A percentile compares a stretch with the other conserved stretches of the same genome.
phyloP scores from a whole-genome alignment of 257 asterid species.

The Lavandula angustifolia region DNA sequence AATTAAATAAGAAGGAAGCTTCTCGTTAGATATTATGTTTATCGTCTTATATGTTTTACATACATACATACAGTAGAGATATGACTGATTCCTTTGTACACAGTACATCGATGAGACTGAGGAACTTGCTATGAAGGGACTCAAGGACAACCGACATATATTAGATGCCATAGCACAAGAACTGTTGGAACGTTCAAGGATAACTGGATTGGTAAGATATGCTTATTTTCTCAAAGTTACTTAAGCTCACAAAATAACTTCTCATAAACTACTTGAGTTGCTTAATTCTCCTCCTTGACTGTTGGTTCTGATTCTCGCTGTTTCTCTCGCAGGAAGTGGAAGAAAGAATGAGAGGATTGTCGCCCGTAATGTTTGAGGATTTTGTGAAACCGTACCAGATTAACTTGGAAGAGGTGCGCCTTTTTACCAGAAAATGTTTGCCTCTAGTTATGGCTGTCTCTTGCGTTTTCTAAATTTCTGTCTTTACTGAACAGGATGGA shows the following conservation, averaged over 20 bases:
- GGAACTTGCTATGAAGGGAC: conserved; percentile 90
- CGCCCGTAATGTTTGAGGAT: conserved; percentile 88
- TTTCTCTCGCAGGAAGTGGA: conserved; percentile 74
- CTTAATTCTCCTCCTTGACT: not conserved
- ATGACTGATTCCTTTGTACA: conserved; percentile 23
- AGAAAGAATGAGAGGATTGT: conserved; percentile 62
- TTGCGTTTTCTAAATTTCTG: not conserved
- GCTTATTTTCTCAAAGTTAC: conserved; percentile 9
- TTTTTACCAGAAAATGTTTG: not conserved
- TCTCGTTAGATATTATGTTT: conserved; percentile 9
- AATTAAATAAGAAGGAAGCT: conserved; percentile 10
- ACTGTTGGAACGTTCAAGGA: conserved; percentile 71
- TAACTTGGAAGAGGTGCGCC: conserved; percentile 66
- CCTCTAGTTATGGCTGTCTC: not conserved
- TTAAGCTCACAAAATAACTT: conserved; percentile 9
- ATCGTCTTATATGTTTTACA: conserved; percentile 7
- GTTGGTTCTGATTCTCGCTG: conserved; percentile 21
- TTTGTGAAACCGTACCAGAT: conserved; percentile 82
- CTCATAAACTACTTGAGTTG: not conserved
- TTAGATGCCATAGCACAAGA: conserved; percentile 66
- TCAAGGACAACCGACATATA: conserved; percentile 75
- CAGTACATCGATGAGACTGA: conserved; percentile 96
- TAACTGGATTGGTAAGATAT: conserved; percentile 83
- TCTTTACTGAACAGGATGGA: conserved; percentile 55
- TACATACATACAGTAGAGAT: conserved; percentile 19